Base-by-base conservation (phyloP, 805 yeast species). In the Myxozyma melibiosi region DNA sequence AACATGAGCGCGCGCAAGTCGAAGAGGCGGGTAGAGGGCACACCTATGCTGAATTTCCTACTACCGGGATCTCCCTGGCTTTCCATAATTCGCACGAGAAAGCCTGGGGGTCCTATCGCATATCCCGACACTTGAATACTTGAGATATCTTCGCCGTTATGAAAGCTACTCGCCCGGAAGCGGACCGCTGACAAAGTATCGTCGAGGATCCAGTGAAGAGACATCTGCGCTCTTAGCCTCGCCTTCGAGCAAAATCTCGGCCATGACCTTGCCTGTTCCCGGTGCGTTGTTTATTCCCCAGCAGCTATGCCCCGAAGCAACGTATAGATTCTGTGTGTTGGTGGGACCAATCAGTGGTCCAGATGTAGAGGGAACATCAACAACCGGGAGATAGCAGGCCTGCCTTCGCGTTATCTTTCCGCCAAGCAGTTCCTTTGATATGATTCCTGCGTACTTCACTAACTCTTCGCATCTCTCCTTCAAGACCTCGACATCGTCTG, bases 211-310 rank as follows among this genome's bases (percentile, higher is more conserved):
- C 52, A 94, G 78, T 4, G 91, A 87, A 31, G 85, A 78, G 28
- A 91, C 82, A 69, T 87, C 89, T 25, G 96, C 94, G 57, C 89
- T 81, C 35, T 73, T 77, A 7, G 86, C 86, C 63, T 81, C 83
- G 11, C 97, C 98, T 49, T 92, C 97, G 43, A 92, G 71, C 44
- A 92, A 71, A 53, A 92, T 67, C 73, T 92, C 98, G 62, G 96
- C 84, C 84, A 92, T 80, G 37, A 94, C 79, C 68, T 89, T 84
- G n/a, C 99, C 99, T 0, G 97, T 91, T 3, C 88, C 97, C 0
- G 97, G 97, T 0, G 97, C 97, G 72, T 94, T 92, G 74, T 92
- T 94, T 62, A 92, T 94, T 22, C 99, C 99, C 99, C 99, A 92
- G 74, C 98, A 94, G 14, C 96, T 87, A 72, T 92, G 99, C 0